Evolutionary conservation across 371 early-diverging fungal genomes (phyloP).

Genomic region (Mycotypha africana): DNA sequence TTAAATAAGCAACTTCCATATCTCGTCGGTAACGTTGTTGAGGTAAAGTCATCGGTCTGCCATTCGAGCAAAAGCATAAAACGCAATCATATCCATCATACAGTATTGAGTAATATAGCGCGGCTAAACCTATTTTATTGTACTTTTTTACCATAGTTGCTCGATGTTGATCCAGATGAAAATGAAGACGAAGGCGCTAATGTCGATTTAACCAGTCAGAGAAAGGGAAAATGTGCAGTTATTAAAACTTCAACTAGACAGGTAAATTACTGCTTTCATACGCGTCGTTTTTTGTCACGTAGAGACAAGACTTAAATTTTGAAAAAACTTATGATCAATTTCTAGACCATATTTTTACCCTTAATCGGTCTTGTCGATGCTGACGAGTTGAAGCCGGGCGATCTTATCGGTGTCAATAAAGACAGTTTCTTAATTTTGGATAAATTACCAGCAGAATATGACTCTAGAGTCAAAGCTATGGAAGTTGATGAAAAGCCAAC

Average conservation of each 20-base stretch:
- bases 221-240: conserved; percentile 97
- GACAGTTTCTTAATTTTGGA: conserved; percentile 99
- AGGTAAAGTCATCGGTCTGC: too few species aligned
- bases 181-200: conserved; percentile 92
- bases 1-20: conserved; percentile 99
- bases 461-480: conserved; percentile 99
- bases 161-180: conserved; percentile 86
- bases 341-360: conserved; percentile 93
- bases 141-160: conserved; percentile 49
- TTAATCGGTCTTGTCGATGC: conserved; percentile 97
- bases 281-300: too few species aligned
- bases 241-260: conserved; percentile 96
- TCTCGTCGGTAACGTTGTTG: conserved; percentile 98
- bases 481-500: conserved; percentile 99
- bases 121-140: too few species aligned
- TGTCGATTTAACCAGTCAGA: conserved; percentile 86
- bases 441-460: conserved; percentile 98
- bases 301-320: neutral
- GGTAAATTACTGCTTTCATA: conserved; percentile 44
- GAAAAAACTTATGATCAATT: neutral
- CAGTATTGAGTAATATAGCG: too few species aligned
- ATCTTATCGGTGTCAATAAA: conserved; percentile 99
- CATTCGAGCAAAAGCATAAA: too few species aligned
- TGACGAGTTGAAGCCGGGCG: conserved; percentile 93
- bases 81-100: too few species aligned